Base-by-base conservation (phyloP, 495 filamentous ascomycete species). In the Pyronema domesticum region DNA sequence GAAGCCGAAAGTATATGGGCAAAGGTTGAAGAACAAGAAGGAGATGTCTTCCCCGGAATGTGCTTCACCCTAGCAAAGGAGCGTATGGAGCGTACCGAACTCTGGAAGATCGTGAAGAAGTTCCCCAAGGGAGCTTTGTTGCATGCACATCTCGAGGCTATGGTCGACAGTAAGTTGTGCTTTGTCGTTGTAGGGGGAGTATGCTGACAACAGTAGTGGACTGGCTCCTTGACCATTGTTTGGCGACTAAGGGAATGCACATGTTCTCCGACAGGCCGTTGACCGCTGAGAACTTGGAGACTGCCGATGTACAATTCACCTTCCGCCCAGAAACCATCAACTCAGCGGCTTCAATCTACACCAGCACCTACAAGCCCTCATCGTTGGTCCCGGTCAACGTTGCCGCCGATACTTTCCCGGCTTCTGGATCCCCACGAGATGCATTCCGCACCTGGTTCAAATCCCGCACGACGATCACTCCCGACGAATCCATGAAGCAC, bases 51-150 rank as follows among this genome's bases (percentile, higher is more conserved):
- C 63, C 86, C 86, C 1, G 86, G 89, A 1, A 89, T 93, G 77
- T 88, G 89, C 81, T 94, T 94, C 61, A 77, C 74, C 7, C 71
- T 86, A 19, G 85, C 85, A 56, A 86, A 83, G 65, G 74, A 79
- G 18, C 73, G 77, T 8, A 87, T 94, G 79, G 84, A 89, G 65
- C 72, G 73, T 58, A 88, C 84, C 6, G 81, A 80, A 60, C 73
- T 95, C 8, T 96, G 87, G 86, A 75, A 76, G 57, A 91, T 95
- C 52, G 76, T 95, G 3, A 73, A 80, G 47, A 74, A 70, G 43
- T 84, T 98, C 83, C 91, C 91, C 17, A 96, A 98, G 65, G 91
- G 91, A 3, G 79, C 83, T 4, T 73, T 96, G 7, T 68, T 96
- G 51, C 89, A 95, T 69, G 83, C 86, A 6, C 86, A 95, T 68